These are phyloP conservation scores for Cercophora scortea DNA, from an alignment of 495 filamentous ascomycete species.

Conservation along the genomic window DNA sequence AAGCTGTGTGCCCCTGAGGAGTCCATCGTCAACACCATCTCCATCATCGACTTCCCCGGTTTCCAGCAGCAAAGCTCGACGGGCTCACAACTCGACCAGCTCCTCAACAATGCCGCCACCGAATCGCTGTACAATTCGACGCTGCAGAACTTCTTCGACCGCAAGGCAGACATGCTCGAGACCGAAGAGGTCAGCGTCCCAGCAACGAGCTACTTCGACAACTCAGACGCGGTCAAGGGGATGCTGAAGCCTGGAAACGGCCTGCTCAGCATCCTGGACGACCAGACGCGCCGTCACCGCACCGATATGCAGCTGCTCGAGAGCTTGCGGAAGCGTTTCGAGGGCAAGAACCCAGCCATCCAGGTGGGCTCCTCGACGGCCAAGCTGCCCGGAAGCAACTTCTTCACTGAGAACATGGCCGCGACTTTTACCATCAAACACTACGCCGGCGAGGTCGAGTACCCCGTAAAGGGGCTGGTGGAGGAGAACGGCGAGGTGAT, in stretches of 20 bases:
- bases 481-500: conserved; percentile 96
- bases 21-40: conserved; percentile 83
- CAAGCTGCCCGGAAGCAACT: conserved; percentile 69
- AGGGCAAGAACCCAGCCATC: conserved; percentile 88
- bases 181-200: conserved; percentile 84
- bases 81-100: conserved; percentile 79
- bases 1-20: conserved; percentile 82
- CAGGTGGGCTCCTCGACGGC: conserved; percentile 59
- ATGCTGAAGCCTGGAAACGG: conserved; percentile 89
- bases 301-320: conserved; percentile 86
- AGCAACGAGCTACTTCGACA: conserved; percentile 94
- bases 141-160: conserved; percentile 91
- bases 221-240: conserved; percentile 85
- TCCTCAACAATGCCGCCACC: conserved; percentile 87
- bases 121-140: conserved; percentile 90
- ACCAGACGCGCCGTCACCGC: conserved; percentile 83
- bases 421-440: conserved; percentile 86
- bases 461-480: conserved; percentile 71
- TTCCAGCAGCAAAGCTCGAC: conserved; percentile 80
- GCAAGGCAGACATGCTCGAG: conserved; percentile 82
- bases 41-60: conserved; percentile 92
- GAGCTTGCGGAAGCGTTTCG: conserved; percentile 82
- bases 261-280: conserved; percentile 85
- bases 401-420: conserved; percentile 65
- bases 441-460: conserved; percentile 96